Percentiles rank a stretch among this genome's conserved stretches.
Conservation (phyloP, 1,284 basidiomycete genomes). For the Stygiomarasmius scandens region DNA sequence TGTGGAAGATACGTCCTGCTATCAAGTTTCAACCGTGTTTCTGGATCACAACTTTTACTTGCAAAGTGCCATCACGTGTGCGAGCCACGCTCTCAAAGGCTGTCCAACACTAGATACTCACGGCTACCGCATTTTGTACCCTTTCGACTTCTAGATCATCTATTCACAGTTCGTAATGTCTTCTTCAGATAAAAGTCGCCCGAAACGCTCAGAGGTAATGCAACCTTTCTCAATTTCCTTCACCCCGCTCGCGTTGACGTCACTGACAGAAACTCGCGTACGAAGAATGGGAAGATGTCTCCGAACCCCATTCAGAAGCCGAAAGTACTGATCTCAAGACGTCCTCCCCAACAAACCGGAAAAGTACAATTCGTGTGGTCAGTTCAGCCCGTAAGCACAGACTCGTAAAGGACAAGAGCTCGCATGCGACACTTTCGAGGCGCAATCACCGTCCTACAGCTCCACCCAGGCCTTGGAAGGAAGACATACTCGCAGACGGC, state of each 20-base stretch:
- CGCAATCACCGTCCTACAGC: neutral
- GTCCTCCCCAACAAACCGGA: neutral
- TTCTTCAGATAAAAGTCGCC: too few species aligned
- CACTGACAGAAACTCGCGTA: neutral
- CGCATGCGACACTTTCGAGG: neutral
- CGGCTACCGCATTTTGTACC: too few species aligned
- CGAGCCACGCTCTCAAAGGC: too few species aligned
- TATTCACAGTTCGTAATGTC: too few species aligned
- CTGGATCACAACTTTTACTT: too few species aligned
- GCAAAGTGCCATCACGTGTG: too few species aligned
- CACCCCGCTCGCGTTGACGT: neutral
- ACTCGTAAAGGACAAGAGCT: neutral
- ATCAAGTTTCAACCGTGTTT: too few species aligned
- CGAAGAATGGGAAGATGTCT: slow-evolving; percentile 24
- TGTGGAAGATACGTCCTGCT: too few species aligned
- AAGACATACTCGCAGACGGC: slow-evolving; percentile 12
- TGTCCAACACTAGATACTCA: too few species aligned
- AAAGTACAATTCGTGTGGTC: neutral
- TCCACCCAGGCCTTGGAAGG: slow-evolving; percentile 23
- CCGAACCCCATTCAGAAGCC: neutral
- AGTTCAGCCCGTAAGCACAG: neutral
- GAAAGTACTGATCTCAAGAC: neutral
- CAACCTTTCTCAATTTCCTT: too few species aligned
- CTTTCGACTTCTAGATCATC: too few species aligned
- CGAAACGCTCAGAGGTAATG: too few species aligned